Evolutionary conservation across 148 eudicot species (phyloP).

Genomic region (Euryodendron excelsum): DNA sequence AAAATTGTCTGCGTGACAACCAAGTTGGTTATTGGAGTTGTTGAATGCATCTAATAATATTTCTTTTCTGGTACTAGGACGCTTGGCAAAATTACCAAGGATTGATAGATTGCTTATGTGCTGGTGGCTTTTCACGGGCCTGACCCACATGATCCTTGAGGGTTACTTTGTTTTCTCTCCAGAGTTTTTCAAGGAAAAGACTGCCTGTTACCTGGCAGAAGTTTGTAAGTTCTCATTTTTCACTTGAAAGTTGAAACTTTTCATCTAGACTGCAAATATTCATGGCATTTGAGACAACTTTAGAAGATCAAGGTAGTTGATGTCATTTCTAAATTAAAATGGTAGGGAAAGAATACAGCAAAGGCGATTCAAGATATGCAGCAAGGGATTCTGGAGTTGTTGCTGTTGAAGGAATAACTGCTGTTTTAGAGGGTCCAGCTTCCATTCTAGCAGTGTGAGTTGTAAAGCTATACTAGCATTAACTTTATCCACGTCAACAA

Average conservation of each 20-base stretch:
- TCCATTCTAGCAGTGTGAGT: constrained; percentile 82
- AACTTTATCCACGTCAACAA: neutral
- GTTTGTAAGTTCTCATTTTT: constrained; percentile 56
- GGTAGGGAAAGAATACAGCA: constrained; percentile 95
- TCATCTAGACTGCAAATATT: neutral
- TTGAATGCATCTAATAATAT: neutral
- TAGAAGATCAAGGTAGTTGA: neutral
- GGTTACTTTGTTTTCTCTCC: constrained; percentile 89
- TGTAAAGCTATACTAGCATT: neutral
- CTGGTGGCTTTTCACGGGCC: constrained; percentile 92
- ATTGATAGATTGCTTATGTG: constrained; percentile 74
- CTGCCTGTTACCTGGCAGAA: constrained; percentile 71
- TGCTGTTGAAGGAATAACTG: constrained; percentile 79
- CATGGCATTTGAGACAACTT: neutral
- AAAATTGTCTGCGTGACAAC: neutral
- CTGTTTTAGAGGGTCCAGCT: constrained; percentile 83
- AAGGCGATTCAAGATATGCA: constrained; percentile 93
- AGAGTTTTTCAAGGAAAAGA: constrained; percentile 64
- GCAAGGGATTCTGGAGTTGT: constrained; percentile 66
- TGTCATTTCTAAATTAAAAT: neutral
- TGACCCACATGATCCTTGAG: constrained; percentile 76
- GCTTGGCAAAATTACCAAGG: constrained; percentile 46
- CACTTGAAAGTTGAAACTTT: neutral
- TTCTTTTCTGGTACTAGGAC: constrained; percentile 38
- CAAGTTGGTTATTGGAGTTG: constrained; percentile 2